Evolutionary conservation across 768 basidiomycete genomes (phyloP).

Genomic region (Lepiota brunneoincarnata): DNA sequence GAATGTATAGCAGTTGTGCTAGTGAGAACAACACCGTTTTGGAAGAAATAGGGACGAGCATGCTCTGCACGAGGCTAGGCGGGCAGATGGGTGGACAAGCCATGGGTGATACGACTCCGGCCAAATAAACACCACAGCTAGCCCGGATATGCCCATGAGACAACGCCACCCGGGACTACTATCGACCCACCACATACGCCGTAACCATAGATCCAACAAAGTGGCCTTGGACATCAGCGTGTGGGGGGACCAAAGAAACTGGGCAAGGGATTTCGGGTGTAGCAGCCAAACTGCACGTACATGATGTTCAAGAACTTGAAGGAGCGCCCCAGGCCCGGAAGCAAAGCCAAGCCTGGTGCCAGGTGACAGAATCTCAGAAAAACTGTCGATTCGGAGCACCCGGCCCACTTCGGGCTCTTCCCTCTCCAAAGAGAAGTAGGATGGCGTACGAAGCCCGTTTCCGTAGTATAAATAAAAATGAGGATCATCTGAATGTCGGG

Average conservation of each 20-base stretch:
- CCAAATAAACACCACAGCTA: too few relatives aligned
- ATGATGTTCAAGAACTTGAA: slow-evolving; percentile 69
- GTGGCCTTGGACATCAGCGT: background rate
- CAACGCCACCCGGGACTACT: too few relatives aligned
- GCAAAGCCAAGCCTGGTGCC: slow-evolving; percentile 82
- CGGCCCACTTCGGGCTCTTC: slow-evolving; percentile 66
- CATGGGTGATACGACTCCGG: too few relatives aligned
- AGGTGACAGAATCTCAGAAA: slow-evolving; percentile 79
- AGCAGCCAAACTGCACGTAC: slow-evolving; percentile 34
- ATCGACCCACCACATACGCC: too few relatives aligned
- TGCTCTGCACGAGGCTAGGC: too few relatives aligned
- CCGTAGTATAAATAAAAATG: slow-evolving; percentile 81
- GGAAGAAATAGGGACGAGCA: too few relatives aligned
- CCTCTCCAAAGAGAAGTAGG: slow-evolving; percentile 80
- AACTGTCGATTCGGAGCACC: slow-evolving; percentile 85
- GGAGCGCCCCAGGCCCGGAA: slow-evolving; percentile 66
- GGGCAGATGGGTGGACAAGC: too few relatives aligned
- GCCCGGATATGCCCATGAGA: too few relatives aligned
- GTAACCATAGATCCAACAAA: too few relatives aligned
- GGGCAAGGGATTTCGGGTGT: background rate
- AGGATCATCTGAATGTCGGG: slow-evolving; percentile 60
- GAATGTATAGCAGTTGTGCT: too few relatives aligned
- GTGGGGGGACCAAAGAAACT: background rate
- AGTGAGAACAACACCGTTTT: too few relatives aligned
- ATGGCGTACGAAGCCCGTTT: slow-evolving; percentile 55